Evolutionary conservation across 73 alveolate genomes (phyloP).

Genomic region (Tetrahymena malaccensis): DNA sequence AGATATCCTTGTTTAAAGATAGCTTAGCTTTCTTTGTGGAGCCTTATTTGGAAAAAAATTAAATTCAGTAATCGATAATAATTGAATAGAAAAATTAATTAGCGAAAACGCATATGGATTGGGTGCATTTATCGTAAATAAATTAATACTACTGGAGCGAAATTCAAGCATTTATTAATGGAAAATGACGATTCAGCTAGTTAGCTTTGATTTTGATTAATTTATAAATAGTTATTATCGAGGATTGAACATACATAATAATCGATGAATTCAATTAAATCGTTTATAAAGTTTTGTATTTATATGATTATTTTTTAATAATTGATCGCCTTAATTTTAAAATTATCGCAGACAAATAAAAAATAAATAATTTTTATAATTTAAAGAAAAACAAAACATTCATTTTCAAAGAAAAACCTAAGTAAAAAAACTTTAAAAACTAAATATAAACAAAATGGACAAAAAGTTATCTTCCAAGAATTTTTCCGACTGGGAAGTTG

Average conservation of each 20-base stretch:
- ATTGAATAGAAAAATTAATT: not conserved
- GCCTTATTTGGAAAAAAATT: not conserved
- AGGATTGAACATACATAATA: not conserved
- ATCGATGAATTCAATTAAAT: not conserved
- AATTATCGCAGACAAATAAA: not conserved
- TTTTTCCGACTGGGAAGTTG: slow-evolving; percentile 59
- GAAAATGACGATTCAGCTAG: no score
- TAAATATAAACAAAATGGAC: not conserved
- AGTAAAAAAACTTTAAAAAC: not conserved
- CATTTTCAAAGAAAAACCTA: not conserved
- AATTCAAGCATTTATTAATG: not conserved
- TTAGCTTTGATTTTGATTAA: not conserved
- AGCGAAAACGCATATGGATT: not conserved
- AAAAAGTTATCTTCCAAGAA: slow-evolving; percentile 2
- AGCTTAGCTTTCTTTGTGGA: not conserved
- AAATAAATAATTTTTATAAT: not conserved
- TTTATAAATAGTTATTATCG: no score
- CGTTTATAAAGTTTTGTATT: not conserved
- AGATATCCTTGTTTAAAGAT: not conserved
- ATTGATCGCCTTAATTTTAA: not conserved
- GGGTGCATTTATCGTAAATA: not conserved
- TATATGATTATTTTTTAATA: not conserved
- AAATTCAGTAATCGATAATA: not conserved
- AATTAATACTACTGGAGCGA: not conserved
- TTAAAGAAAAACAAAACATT: not conserved